These are phyloP conservation scores for Xerocomus brunneocitrinus DNA, from an alignment of 768 basidiomycete genomes.

Conservation along the genomic window DNA sequence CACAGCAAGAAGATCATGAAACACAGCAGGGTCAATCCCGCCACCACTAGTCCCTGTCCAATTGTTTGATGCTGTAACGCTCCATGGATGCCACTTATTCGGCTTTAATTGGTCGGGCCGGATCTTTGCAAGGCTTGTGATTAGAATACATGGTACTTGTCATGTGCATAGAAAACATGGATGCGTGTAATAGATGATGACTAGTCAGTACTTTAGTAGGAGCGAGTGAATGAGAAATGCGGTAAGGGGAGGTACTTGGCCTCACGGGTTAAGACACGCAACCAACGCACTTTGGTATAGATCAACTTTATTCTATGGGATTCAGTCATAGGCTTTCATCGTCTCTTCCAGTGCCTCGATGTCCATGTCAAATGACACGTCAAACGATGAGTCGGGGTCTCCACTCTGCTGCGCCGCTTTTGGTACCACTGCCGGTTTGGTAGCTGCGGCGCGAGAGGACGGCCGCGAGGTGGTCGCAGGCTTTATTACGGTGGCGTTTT, in stretches of 20 bases:
- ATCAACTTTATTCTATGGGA: background rate
- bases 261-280: background rate
- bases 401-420: background rate
- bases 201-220: background rate
- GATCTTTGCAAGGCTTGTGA: background rate
- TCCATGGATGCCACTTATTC: background rate
- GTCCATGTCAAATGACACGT: conserved; percentile 30
- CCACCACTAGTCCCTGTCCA: too few relatives aligned
- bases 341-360: conserved; percentile 27
- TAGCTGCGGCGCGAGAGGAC: background rate
- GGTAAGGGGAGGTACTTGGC: background rate
- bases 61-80: background rate
- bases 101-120: background rate
- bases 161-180: conserved; percentile 1
- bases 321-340: conserved; percentile 30
- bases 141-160: background rate
- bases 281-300: background rate
- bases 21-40: background rate
- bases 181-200: conserved; percentile 5
- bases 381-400: conserved; percentile 30
- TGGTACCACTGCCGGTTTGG: background rate
- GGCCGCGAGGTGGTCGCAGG: background rate
- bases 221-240: background rate
- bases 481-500: conserved; percentile 3
- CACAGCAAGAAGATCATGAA: background rate